phyloP scores from a whole-genome alignment of 192 early-diverging fungal species.

The Chytriomyces sp. region DNA sequence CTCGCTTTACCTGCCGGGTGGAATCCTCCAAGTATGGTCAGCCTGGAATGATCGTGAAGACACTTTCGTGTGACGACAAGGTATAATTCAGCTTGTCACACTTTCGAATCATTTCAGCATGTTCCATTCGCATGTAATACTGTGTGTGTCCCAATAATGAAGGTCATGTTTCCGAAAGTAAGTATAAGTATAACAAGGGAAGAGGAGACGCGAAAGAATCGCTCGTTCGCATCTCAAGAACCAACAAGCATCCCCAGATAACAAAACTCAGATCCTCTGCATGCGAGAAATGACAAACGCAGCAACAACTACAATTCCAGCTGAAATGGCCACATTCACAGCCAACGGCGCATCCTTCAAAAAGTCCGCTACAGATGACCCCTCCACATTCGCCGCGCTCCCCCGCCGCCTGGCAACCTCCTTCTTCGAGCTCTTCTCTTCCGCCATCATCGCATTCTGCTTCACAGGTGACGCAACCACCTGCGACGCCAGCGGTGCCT shows the following conservation, averaged over 20 bases:
- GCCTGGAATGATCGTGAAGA: no score
- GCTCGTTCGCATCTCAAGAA: not conserved
- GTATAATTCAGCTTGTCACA: no score
- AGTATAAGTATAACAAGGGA: no score
- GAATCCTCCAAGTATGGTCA: no score
- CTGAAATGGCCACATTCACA: slow-evolving; percentile 57
- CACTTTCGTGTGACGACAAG: no score
- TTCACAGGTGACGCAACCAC: slow-evolving; percentile 34
- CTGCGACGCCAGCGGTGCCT: slow-evolving; percentile 29
- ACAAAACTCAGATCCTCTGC: slow-evolving; percentile 14
- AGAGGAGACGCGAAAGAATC: not conserved
- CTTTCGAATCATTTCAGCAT: no score
- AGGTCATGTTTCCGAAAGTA: no score
- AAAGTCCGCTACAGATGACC: slow-evolving; percentile 25
- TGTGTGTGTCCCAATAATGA: no score
- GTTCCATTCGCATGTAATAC: no score
- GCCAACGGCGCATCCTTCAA: slow-evolving; percentile 52
- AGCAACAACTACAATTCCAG: slow-evolving; percentile 48
- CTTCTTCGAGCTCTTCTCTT: not conserved
- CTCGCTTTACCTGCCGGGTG: no score
- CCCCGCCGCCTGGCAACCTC: not conserved
- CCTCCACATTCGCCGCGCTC: not conserved
- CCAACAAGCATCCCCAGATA: not conserved
- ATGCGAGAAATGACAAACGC: slow-evolving; percentile 41
- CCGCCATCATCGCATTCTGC: not conserved